These are phyloP conservation scores for Haplographium delicatum DNA, from an alignment of 495 filamentous ascomycete species.

Conservation along the genomic window DNA sequence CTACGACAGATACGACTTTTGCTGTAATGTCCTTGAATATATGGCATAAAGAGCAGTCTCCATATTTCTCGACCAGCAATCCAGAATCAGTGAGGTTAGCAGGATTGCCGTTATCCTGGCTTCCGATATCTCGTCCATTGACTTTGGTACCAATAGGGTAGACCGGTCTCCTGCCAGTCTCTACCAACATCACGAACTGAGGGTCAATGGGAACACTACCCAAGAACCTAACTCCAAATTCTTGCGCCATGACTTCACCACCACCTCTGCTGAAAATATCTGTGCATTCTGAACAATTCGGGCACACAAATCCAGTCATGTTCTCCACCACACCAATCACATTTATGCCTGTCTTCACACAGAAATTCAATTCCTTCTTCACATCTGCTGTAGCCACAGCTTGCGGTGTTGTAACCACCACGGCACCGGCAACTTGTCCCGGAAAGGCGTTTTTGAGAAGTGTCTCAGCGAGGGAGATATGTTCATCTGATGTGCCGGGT, in stretches of 20 bases:
- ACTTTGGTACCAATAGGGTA: constrained; percentile 46
- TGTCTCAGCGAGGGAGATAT: constrained; percentile 89
- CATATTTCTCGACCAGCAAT: constrained; percentile 72
- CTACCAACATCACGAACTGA: constrained; percentile 49
- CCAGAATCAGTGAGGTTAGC: constrained; percentile 42
- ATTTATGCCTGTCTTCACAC: constrained; percentile 73
- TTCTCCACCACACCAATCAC: constrained; percentile 93
- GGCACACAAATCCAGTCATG: constrained; percentile 96
- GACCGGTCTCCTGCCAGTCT: constrained; percentile 43
- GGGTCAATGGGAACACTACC: constrained; percentile 88
- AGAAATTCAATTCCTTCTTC: constrained; percentile 95
- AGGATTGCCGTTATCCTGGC: constrained; percentile 7
- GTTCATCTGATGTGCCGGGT: constrained; percentile 93
- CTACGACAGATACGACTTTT: constrained; percentile 43
- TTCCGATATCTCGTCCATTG: constrained; percentile 40
- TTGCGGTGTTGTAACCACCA: constrained; percentile 94
- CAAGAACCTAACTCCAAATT: constrained; percentile 78
- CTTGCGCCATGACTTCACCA: constrained; percentile 81
- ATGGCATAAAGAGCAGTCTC: constrained; percentile 65
- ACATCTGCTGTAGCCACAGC: constrained; percentile 91
- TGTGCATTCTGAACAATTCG: constrained; percentile 88
- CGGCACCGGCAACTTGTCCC: constrained; percentile 66
- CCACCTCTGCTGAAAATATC: constrained; percentile 90
- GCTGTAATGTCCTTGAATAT: constrained; percentile 67
- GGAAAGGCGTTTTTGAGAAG: constrained; percentile 59